A percentile compares a stretch with the other conserved stretches of the same genome.
Conservation (phyloP, 2,329 filamentous ascomycete species). For the Thelonectria blattea region DNA sequence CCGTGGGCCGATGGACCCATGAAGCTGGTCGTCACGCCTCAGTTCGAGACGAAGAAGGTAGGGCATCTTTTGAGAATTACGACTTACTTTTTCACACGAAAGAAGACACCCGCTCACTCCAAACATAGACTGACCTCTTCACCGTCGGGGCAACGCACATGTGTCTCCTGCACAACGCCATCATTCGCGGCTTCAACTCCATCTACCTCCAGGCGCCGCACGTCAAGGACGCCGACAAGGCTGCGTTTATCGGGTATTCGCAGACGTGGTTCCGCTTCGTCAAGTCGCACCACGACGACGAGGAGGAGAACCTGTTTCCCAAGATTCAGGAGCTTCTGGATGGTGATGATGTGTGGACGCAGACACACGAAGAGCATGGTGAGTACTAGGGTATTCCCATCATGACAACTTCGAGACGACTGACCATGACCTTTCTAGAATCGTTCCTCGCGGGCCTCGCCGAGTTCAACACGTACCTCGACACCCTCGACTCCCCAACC, state of each 20-base stretch:
- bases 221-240: constrained; percentile 57
- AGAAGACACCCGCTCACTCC: neutral
- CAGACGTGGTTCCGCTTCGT: constrained; percentile 66
- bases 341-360: constrained; percentile 57
- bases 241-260: constrained; percentile 63
- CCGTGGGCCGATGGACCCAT: constrained; percentile 63
- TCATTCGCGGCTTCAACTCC: constrained; percentile 68
- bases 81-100: too few species aligned
- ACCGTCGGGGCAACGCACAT: constrained; percentile 66
- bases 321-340: constrained; percentile 58
- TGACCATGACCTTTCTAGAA: constrained; percentile 31
- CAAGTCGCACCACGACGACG: constrained; percentile 65
- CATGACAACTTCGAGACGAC: neutral
- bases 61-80: too few species aligned
- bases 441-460: constrained; percentile 59
- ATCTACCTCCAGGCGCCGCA: constrained; percentile 66
- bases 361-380: constrained; percentile 63
- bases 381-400: constrained; percentile 22
- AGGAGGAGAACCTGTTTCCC: constrained; percentile 62
- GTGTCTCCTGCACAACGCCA: constrained; percentile 65
- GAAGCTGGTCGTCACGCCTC: constrained; percentile 59
- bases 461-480: constrained; percentile 60
- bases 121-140: constrained; percentile 59
- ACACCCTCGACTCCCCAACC: constrained; percentile 47
- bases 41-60: constrained; percentile 59